Evolutionary conservation across 140 eudicot genomes (phyloP), one percentile per base, ranked within the genome.

Genomic region (Cichorium intybus): DNA sequence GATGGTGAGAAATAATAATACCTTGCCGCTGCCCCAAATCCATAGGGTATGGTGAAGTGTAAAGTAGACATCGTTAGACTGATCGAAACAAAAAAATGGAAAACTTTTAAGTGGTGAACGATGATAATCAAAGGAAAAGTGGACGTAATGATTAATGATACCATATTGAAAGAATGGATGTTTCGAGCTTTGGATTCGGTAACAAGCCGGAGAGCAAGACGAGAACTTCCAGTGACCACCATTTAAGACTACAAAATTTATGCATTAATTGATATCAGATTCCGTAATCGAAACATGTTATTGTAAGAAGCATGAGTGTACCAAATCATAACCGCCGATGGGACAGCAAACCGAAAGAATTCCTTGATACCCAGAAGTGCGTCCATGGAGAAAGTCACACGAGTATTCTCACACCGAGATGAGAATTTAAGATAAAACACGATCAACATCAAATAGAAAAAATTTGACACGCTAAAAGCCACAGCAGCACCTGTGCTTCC

Each of bases 321-420:
- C 96, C 96, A 88, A 47, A 85, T 81, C 95, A 88, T 88, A 0
- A 72, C 79, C 48, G 95, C 94, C 20, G 95, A 85, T 0, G 95
- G 94, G 65, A 88, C 59, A 16, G 80, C 96, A 48, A 79, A 74
- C 4, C 69, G 71, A 43, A 85, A 85, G 74, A 88, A 88, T 45
- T 88, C 88, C 65, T 69, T 73, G 24, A 80, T 34, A 37, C 79
- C 75, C 7, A 53, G 49, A n/a, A 88, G 62, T 4, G 77, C 80
- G 14, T 82, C 90, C 21, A 18, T 75, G 17, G 87, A 72, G 62
- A 80, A 63, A 10, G 75, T 24, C 28, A 73, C 79, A 8, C 82
- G 77, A 0, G 90, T 77, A 37, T 53, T 62, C 43, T 76, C 39
- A 75, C 95, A 83, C 10, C 49, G 22, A 0, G 71, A 4, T 2